phyloP scores from a whole-genome alignment of 306 rosid species.

The Glycyrrhiza uralensis region DNA sequence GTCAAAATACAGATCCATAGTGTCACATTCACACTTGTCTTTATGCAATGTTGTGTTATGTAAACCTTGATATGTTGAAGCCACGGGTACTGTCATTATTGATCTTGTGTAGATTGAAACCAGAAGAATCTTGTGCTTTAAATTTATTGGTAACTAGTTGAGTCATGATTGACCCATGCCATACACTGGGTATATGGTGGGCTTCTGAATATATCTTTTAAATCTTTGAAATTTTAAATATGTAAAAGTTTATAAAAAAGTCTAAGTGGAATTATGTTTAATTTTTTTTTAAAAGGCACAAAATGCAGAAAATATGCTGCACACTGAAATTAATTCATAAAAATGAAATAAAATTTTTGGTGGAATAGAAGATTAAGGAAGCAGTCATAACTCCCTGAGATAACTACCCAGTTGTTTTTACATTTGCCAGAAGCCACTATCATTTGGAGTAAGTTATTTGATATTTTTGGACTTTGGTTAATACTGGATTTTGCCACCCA shows the following conservation, averaged over 20 bases:
- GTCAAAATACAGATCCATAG: conserved; percentile 7
- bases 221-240: no score
- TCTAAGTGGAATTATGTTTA: no score
- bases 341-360: neutral
- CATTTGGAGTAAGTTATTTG: neutral
- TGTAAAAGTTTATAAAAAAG: no score
- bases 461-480: neutral
- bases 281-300: no score
- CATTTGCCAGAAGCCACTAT: neutral
- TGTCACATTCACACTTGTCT: neutral
- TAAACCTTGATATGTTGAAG: conserved; percentile 1
- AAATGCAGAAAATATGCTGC: neutral
- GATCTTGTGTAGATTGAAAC: neutral
- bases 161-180: no score
- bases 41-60: neutral
- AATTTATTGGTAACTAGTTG: no score
- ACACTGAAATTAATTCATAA: neutral
- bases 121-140: neutral
- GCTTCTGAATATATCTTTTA: no score
- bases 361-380: neutral
- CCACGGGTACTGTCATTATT: neutral
- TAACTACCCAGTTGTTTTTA: neutral
- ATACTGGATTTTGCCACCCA: neutral
- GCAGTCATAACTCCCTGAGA: neutral
- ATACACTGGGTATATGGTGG: no score